Evolutionary conservation across 108 stramenopile species (phyloP).

Genomic region (Ochromonas danica): DNA sequence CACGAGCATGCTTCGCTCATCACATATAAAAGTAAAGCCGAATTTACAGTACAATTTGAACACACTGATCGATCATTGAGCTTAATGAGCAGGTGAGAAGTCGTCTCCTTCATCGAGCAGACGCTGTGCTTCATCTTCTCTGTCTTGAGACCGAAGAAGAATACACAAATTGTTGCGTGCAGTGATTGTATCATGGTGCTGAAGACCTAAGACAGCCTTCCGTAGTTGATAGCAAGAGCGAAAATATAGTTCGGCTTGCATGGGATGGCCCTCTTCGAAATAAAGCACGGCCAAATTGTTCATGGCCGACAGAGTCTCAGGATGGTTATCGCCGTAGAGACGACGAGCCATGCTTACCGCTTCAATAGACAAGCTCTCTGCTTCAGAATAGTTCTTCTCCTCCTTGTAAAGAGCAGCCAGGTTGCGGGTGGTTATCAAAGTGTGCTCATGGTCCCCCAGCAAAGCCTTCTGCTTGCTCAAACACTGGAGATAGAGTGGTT

Average conservation of each 20-base stretch:
- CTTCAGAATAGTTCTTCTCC: background rate
- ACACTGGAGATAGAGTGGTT: background rate
- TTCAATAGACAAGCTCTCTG: background rate
- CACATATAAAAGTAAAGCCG: no score
- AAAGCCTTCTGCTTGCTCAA: background rate
- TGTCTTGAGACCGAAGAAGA: no score
- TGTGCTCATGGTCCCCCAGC: background rate
- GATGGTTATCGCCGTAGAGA: background rate
- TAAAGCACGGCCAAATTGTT: slow-evolving; percentile 22
- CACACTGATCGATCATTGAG: no score
- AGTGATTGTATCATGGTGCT: background rate
- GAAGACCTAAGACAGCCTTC: background rate
- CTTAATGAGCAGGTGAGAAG: no score
- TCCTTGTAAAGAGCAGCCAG: background rate
- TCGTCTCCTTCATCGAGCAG: no score
- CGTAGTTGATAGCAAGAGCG: background rate
- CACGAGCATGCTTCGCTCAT: no score
- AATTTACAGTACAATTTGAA: no score
- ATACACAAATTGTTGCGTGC: background rate
- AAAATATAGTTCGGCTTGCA: background rate
- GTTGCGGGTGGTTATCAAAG: background rate
- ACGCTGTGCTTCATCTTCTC: no score
- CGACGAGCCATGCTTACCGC: no score
- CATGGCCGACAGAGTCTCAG: background rate
- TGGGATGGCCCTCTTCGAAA: background rate